Evolutionary conservation across 176 grass and related monocot genomes (phyloP).

Genomic region (Musa acuminata): DNA sequence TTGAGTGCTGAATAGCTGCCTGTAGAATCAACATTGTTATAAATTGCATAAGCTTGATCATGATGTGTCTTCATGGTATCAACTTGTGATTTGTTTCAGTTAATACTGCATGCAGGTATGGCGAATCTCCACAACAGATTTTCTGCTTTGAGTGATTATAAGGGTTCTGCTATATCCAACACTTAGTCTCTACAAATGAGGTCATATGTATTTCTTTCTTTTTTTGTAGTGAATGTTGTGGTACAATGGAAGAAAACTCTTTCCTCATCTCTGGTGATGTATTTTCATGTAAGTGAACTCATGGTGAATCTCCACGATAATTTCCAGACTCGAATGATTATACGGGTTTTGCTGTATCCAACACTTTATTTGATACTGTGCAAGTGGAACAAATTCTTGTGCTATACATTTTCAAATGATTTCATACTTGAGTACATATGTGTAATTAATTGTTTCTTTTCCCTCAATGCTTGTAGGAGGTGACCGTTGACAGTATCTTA

Average conservation of each 20-base stretch:
- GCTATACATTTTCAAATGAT: too few relatives aligned
- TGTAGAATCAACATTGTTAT: background rate
- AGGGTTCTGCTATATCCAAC: background rate
- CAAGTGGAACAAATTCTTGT: too few relatives aligned
- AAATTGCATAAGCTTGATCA: background rate
- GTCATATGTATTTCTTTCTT: background rate
- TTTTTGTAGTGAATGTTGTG: background rate
- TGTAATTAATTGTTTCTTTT: too few relatives aligned
- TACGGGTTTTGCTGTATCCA: too few relatives aligned
- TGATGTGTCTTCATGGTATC: background rate
- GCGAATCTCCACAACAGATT: background rate
- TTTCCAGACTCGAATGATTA: too few relatives aligned
- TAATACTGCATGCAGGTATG: background rate
- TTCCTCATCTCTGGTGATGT: background rate
- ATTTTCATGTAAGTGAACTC: background rate
- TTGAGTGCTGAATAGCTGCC: background rate
- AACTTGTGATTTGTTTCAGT: background rate
- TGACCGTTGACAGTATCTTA: too few relatives aligned
- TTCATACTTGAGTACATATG: too few relatives aligned
- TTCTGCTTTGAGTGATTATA: background rate
- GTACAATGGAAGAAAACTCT: background rate
- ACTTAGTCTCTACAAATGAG: background rate
- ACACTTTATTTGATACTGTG: too few relatives aligned
- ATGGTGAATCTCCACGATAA: too few relatives aligned
- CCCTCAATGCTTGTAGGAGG: too few relatives aligned